Evolutionary conservation across 192 early-diverging fungal species (phyloP).

Genomic region (Podochytrium sp.): DNA sequence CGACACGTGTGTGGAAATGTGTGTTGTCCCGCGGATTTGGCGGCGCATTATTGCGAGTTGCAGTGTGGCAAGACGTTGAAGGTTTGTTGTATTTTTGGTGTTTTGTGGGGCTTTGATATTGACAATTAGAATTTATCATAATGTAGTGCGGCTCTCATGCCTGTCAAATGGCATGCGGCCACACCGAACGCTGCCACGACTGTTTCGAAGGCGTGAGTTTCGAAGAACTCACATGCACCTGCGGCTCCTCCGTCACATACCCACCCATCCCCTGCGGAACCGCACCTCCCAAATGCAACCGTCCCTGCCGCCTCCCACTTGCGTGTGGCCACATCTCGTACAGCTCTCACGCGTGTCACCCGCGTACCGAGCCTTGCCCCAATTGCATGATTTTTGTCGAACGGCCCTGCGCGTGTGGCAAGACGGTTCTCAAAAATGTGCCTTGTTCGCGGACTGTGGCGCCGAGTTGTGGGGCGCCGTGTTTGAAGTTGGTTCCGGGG

Average conservation of each 20-base stretch:
- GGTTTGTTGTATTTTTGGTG: background rate
- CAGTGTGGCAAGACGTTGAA: slow-evolving; percentile 46
- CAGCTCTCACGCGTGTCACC: slow-evolving; percentile 83
- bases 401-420: slow-evolving; percentile 72
- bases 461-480: slow-evolving; percentile 76
- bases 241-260: slow-evolving; percentile 77
- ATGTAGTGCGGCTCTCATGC: slow-evolving; percentile 40
- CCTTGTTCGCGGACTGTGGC: slow-evolving; percentile 76
- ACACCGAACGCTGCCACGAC: slow-evolving; percentile 52
- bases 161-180: slow-evolving; percentile 49
- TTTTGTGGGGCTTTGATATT: background rate
- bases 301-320: slow-evolving; percentile 70
- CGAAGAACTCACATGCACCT: slow-evolving; percentile 84
- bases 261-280: slow-evolving; percentile 90
- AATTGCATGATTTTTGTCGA: slow-evolving; percentile 86
- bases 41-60: slow-evolving; percentile 42
- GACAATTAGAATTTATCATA: too few relatives aligned
- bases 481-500: slow-evolving; percentile 57
- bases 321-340: slow-evolving; percentile 80
- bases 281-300: slow-evolving; percentile 71
- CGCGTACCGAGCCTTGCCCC: slow-evolving; percentile 83
- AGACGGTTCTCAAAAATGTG: slow-evolving; percentile 73
- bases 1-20: slow-evolving; percentile 44
- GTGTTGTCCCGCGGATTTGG: slow-evolving; percentile 44
- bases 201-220: slow-evolving; percentile 69